These are phyloP conservation scores for Populus alba DNA, from an alignment of 345 rosid genomes.

Conservation along the genomic window DNA sequence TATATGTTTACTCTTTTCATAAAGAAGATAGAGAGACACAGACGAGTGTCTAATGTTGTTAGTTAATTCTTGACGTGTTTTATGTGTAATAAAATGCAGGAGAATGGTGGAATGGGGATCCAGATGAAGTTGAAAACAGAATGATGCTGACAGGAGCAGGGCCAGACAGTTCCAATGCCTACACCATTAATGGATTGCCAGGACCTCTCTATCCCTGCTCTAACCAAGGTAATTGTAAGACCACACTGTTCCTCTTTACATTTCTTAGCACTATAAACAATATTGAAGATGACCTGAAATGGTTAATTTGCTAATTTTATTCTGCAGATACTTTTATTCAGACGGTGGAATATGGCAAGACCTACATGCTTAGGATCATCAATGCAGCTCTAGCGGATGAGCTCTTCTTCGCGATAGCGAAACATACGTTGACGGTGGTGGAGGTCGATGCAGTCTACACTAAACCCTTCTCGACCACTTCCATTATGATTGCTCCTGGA, in stretches of 20 bases:
- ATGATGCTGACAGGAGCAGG: conserved; percentile 50
- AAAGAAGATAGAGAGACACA: neutral
- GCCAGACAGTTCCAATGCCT: conserved; percentile 48
- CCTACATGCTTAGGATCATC: neutral
- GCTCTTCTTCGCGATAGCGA: neutral
- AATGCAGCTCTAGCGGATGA: neutral
- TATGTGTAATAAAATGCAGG: conserved; percentile 22
- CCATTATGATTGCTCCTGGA: neutral
- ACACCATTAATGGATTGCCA: conserved; percentile 64
- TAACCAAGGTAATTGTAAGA: conserved; percentile 37
- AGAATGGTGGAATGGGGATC: conserved; percentile 69
- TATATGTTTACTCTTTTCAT: neutral
- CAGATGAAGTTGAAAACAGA: conserved; percentile 42
- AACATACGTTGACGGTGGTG: neutral
- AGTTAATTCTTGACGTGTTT: neutral
- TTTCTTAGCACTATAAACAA: too few species aligned
- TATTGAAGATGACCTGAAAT: neutral
- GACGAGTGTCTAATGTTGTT: neutral
- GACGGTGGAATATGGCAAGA: neutral
- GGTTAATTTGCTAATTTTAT: too few species aligned
- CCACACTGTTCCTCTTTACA: neutral
- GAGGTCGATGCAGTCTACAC: neutral
- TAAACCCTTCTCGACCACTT: neutral
- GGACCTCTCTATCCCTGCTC: conserved; percentile 73
- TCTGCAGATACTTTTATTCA: neutral